Conservation (phyloP, 1,139 yeast species). For the Blastobotrys illinoisensis region DNA sequence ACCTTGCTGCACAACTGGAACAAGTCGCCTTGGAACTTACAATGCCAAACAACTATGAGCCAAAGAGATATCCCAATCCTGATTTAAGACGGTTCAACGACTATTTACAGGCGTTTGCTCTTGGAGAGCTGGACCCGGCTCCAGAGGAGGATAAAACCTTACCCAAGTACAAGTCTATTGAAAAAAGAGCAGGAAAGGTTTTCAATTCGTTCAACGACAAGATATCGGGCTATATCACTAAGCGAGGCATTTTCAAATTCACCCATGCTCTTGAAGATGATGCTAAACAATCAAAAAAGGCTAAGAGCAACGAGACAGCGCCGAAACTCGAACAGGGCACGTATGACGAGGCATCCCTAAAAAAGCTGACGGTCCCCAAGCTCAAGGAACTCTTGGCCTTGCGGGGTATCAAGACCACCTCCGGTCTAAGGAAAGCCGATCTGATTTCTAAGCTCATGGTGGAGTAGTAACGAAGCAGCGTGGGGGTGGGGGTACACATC, state of each 20-base stretch:
- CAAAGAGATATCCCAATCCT: slow-evolving; percentile 41
- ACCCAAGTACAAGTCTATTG: slow-evolving; percentile 34
- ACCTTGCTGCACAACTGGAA: slow-evolving; percentile 39
- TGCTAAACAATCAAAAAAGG: neutral
- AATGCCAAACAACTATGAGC: slow-evolving; percentile 47
- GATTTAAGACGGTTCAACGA: neutral
- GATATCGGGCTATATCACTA: neutral
- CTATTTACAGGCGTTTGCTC: neutral
- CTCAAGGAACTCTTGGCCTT: neutral
- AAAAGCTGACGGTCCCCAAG: neutral
- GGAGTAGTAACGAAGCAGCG: neutral
- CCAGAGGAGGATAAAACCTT: slow-evolving; percentile 24
- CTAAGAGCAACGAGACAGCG: neutral
- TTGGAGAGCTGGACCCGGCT: neutral
- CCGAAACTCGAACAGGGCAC: neutral
- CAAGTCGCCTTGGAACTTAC: neutral
- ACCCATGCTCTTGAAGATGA: neutral
- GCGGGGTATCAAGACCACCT: neutral
- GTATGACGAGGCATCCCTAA: neutral
- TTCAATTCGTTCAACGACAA: slow-evolving; percentile 16
- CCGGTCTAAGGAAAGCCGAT: neutral
- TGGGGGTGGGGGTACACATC: neutral
- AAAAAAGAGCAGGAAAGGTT: slow-evolving; percentile 20
- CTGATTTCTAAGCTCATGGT: neutral
- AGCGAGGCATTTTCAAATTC: neutral